Evolutionary conservation across 192 early-diverging fungal species (phyloP).

Genomic region (Kickxella alabastrina): DNA sequence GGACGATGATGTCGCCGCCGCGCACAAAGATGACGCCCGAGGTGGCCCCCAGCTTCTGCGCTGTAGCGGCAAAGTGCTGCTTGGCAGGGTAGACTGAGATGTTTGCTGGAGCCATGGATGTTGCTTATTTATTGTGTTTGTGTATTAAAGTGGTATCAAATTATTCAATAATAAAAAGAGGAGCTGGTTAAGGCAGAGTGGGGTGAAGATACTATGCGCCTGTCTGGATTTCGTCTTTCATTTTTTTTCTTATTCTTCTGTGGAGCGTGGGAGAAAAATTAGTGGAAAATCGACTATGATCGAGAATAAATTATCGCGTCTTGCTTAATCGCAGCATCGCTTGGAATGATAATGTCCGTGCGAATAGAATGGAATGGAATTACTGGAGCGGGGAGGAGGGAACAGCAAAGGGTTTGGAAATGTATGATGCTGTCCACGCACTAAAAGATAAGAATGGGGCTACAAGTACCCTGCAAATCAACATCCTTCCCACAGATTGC

Average conservation of each 20-base stretch:
- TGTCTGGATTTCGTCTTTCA: neutral
- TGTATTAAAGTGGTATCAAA: neutral
- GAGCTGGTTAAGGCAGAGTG: no score
- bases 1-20: conserved; percentile 53
- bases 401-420: neutral
- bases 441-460: no score
- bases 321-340: no score
- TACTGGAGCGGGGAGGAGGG: neutral
- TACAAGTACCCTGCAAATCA: no score
- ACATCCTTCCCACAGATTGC: no score
- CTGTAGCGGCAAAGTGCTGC: conserved; percentile 58
- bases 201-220: no score
- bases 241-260: neutral
- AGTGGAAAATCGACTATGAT: no score
- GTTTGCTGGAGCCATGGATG: neutral
- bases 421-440: no score
- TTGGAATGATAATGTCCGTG: no score
- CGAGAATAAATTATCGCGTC: no score
- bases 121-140: neutral
- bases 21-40: conserved; percentile 60
- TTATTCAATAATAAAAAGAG: neutral
- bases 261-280: no score
- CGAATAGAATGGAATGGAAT: no score
- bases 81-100: conserved; percentile 56
- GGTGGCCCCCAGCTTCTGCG: conserved; percentile 55